A percentile compares a stretch with the other conserved stretches of the same genome.
Conservation (phyloP, 768 basidiomycete genomes). For the Gyrodon lividus region DNA sequence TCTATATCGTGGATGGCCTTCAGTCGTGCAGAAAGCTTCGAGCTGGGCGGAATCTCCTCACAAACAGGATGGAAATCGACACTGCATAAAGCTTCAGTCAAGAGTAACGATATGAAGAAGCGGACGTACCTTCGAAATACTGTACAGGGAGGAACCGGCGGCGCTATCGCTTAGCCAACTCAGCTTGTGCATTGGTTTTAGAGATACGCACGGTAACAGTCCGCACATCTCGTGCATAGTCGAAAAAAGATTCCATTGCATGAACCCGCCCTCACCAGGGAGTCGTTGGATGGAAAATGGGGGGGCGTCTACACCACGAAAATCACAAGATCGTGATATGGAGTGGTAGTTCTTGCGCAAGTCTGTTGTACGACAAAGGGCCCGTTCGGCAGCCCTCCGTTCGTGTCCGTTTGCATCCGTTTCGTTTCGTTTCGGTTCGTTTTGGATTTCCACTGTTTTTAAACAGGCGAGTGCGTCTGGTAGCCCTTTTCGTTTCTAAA, state of each 20-base stretch:
- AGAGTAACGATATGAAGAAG: not conserved
- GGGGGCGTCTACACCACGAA: too few relatives aligned
- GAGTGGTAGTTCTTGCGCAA: too few relatives aligned
- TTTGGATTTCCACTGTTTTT: too few relatives aligned
- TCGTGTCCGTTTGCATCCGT: too few relatives aligned
- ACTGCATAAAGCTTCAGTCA: not conserved
- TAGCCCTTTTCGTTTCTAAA: too few relatives aligned
- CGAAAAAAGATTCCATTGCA: not conserved
- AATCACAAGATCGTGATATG: too few relatives aligned
- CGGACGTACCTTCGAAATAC: not conserved
- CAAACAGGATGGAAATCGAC: not conserved
- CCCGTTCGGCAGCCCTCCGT: too few relatives aligned
- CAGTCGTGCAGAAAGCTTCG: not conserved
- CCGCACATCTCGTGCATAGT: not conserved
- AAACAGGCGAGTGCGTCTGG: too few relatives aligned
- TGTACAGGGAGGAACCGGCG: not conserved
- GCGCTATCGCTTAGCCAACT: not conserved
- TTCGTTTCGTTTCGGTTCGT: too few relatives aligned
- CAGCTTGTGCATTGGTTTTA: not conserved
- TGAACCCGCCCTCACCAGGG: not conserved
- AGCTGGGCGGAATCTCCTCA: not conserved
- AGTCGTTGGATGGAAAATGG: not conserved
- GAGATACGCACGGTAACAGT: not conserved
- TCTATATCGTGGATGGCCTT: not conserved
- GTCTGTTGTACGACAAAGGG: too few relatives aligned